Percentiles rank a stretch among this genome's conserved stretches.
These are phyloP conservation scores for Cyclotella atomus DNA, from an alignment of 108 stramenopile genomes.

Conservation along the genomic window DNA sequence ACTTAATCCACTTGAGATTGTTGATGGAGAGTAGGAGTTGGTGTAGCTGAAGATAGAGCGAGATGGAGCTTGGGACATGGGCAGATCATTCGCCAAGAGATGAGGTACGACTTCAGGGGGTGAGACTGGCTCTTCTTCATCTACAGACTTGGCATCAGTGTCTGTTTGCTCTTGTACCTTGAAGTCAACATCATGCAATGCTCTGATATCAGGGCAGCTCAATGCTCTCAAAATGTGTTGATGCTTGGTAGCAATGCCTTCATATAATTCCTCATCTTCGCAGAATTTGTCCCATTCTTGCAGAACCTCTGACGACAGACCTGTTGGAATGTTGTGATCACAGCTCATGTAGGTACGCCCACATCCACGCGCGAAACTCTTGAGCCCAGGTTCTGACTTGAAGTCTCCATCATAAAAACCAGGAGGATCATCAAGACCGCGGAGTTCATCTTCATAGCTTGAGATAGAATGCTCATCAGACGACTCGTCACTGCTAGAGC, in stretches of 20 bases:
- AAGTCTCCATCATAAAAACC: conserved; percentile 2
- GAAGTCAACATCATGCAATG: neutral
- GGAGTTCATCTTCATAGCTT: conserved; percentile 12
- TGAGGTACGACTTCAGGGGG: neutral
- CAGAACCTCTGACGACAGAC: conserved; percentile 23
- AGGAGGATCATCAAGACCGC: conserved; percentile 7
- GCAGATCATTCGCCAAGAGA: neutral
- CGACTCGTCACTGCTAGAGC: neutral
- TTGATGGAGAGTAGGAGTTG: conserved; percentile 20
- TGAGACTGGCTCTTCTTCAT: neutral
- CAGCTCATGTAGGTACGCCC: neutral
- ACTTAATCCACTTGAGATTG: conserved; percentile 7
- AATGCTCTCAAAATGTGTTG: conserved; percentile 22
- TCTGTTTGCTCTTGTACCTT: neutral
- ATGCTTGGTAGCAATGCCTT: conserved; percentile 12
- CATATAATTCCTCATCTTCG: conserved; percentile 6
- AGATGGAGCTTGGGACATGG: conserved; percentile 4
- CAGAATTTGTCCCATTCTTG: conserved; percentile 27
- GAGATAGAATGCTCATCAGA: neutral
- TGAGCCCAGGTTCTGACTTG: neutral
- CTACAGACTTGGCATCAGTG: conserved; percentile 1
- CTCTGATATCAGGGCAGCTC: conserved; percentile 7
- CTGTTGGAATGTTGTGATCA: neutral
- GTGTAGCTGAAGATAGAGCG: conserved; percentile 28
- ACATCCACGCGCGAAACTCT: neutral